phyloP scores from a whole-genome alignment of 768 basidiomycete genomes.

The Cystobasidium tubakii region DNA sequence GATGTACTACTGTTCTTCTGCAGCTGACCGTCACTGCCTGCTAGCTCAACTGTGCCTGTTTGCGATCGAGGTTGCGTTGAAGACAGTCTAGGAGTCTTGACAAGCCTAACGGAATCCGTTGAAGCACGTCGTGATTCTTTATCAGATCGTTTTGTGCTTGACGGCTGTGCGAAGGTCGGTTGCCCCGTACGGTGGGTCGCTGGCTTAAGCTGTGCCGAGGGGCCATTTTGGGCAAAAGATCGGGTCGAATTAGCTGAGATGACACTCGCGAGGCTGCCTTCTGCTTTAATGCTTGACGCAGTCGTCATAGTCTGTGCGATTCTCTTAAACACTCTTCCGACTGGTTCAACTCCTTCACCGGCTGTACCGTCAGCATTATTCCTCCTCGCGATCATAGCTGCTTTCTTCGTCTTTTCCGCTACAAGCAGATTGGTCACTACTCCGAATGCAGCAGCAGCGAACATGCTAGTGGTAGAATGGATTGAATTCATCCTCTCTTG shows the following conservation, averaged over 20 bases:
- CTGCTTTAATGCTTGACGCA: not conserved
- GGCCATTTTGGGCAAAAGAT: not conserved
- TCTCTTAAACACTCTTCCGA: conserved; percentile 7
- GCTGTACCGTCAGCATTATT: not conserved
- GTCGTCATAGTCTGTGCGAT: not conserved
- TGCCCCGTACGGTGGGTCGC: not conserved
- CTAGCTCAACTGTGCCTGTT: not conserved
- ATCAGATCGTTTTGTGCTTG: not conserved
- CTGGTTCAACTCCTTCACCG: not conserved
- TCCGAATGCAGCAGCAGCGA: conserved; percentile 13
- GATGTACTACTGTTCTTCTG: not conserved
- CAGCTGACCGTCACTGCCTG: too few relatives aligned
- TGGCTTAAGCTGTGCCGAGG: too few relatives aligned
- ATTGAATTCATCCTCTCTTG: conserved; percentile 10
- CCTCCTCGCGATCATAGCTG: not conserved
- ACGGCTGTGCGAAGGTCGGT: not conserved
- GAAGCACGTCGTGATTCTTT: not conserved
- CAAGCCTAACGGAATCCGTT: not conserved
- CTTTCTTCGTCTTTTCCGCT: conserved; percentile 21
- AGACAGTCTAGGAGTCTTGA: not conserved
- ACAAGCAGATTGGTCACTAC: conserved; percentile 8
- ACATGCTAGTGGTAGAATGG: not conserved
- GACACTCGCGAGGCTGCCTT: not conserved
- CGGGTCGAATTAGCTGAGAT: not conserved
- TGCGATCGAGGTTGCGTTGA: not conserved